A percentile compares a stretch with the other conserved stretches of the same genome.
Conservation (phyloP, 2,329 filamentous ascomycete genomes). For the Pestalotiopsis sp. region DNA sequence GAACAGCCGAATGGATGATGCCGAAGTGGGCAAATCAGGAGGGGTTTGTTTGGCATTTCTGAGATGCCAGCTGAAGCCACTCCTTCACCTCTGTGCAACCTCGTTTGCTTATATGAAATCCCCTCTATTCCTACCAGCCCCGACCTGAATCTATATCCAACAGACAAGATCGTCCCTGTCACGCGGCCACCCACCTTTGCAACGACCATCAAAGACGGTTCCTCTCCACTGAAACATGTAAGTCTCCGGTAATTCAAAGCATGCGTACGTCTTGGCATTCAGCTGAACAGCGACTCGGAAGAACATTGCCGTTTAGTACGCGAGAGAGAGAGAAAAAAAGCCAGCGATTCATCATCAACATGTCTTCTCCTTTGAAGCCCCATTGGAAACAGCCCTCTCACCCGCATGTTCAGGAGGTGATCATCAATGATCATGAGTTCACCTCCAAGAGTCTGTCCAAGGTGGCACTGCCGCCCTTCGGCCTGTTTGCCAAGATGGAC, state of each 20-base stretch:
- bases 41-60: background rate
- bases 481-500: slow-evolving; percentile 64
- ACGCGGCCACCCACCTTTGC: background rate
- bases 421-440: slow-evolving; percentile 54
- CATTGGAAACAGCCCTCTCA: slow-evolving; percentile 63
- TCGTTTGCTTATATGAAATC: background rate
- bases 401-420: slow-evolving; percentile 56
- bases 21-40: background rate
- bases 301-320: background rate
- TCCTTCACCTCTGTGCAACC: background rate
- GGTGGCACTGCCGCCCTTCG: slow-evolving; percentile 58
- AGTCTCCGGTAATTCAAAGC: background rate
- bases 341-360: background rate
- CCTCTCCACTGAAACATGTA: slow-evolving; percentile 9
- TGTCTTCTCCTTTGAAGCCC: slow-evolving; percentile 58
- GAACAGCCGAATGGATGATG: slow-evolving; percentile 1
- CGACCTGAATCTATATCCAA: background rate
- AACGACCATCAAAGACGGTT: background rate
- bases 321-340: background rate
- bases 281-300: background rate
- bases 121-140: background rate
- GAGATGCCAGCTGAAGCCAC: background rate
- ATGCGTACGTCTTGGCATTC: background rate
- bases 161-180: background rate
- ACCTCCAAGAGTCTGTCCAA: slow-evolving; percentile 61